These are phyloP conservation scores for Globisporangium barbulae DNA, from an alignment of 352 stramenopile genomes.

Conservation along the genomic window DNA sequence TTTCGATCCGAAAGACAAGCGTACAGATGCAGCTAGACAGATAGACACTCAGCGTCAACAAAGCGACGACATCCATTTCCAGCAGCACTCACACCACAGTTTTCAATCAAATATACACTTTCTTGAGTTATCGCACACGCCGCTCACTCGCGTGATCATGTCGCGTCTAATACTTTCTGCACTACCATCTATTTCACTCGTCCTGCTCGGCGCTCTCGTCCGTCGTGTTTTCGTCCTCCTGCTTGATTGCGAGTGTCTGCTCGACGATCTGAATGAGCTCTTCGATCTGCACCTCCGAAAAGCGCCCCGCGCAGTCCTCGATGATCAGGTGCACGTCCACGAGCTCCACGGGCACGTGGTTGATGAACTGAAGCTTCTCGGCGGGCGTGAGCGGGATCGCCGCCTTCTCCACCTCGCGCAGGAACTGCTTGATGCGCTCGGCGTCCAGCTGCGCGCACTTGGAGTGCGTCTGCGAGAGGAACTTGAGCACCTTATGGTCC, in stretches of 20 bases:
- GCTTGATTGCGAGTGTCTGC: conserved; percentile 46
- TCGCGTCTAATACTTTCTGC: conserved; percentile 1
- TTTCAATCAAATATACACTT: conserved; percentile 15
- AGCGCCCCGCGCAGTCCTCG: conserved; percentile 78
- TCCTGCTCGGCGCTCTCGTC: conserved; percentile 26
- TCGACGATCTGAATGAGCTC: conserved; percentile 69
- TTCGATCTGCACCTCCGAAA: conserved; percentile 74
- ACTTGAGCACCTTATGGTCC: conserved; percentile 89
- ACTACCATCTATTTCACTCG: conserved; percentile 6
- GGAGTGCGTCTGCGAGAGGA: conserved; percentile 69
- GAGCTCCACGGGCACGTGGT: conserved; percentile 77
- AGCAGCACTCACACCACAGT: background rate
- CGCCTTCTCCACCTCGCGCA: conserved; percentile 44
- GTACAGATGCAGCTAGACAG: background rate
- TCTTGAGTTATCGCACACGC: conserved; percentile 8
- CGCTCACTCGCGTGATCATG: background rate
- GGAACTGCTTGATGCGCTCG: conserved; percentile 55
- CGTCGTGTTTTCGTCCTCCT: conserved; percentile 23
- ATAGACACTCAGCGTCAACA: background rate
- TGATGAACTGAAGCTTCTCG: conserved; percentile 86
- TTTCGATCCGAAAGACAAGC: background rate
- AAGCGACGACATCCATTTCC: conserved; percentile 7
- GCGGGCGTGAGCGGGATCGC: conserved; percentile 51
- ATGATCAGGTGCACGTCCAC: conserved; percentile 84
- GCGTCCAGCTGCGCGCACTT: conserved; percentile 47